Conservation (phyloP, 257 asterid genomes). For the Haberlea rhodopensis region DNA sequence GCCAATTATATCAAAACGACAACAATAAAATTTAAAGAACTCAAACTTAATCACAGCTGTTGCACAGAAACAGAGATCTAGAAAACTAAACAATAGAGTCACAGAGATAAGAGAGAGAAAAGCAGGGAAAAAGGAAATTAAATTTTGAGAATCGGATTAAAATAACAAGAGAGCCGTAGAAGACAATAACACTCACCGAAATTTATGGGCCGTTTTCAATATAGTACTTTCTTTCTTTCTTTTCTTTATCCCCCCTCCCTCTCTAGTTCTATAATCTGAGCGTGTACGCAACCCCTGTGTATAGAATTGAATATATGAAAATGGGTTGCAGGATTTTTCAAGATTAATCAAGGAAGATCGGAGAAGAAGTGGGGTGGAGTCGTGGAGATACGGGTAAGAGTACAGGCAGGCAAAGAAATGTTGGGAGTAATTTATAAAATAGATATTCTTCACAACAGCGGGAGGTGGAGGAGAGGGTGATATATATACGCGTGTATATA, state of each 20-base stretch:
- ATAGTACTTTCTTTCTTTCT: neutral
- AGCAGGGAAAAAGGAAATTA: neutral
- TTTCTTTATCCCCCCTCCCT: conserved; percentile 30
- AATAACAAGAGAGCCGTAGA: conserved; percentile 22
- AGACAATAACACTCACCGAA: conserved; percentile 44
- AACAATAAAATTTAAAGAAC: conserved; percentile 11
- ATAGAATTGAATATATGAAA: conserved; percentile 31
- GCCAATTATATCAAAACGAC: neutral
- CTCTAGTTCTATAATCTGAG: conserved; percentile 38
- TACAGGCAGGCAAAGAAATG: conserved; percentile 43
- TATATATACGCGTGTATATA: too few relatives aligned
- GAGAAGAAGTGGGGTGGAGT: conserved; percentile 42
- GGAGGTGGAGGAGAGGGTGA: too few relatives aligned
- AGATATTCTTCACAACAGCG: too few relatives aligned
- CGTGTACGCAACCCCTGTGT: conserved; percentile 37
- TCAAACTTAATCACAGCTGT: neutral
- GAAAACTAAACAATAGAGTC: conserved; percentile 22
- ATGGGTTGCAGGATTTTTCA: conserved; percentile 6
- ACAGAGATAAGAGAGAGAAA: conserved; percentile 23
- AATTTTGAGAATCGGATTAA: conserved; percentile 20
- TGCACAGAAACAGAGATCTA: conserved; percentile 24
- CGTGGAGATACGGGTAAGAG: conserved; percentile 45
- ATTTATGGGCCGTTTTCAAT: conserved; percentile 38
- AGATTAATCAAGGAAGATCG: conserved; percentile 32
- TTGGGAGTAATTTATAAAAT: too few relatives aligned